These are phyloP conservation scores for Capsella bursapastoris DNA, from an alignment of 345 rosid species.

Conservation along the genomic window DNA sequence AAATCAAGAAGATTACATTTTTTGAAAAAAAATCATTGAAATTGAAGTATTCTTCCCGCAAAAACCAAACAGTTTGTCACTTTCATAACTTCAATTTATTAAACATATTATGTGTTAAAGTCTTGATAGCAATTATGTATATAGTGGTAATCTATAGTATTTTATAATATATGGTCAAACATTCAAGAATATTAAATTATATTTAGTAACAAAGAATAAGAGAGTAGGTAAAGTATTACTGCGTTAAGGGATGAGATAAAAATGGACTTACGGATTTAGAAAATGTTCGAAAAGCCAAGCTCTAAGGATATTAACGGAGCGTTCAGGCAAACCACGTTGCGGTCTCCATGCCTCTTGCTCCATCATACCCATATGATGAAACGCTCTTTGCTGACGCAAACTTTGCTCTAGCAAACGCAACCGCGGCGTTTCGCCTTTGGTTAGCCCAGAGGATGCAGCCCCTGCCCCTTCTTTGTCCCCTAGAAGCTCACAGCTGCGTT, in stretches of 20 bases:
- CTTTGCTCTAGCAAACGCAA: conserved; percentile 80
- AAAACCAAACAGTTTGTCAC: background rate
- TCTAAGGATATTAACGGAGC: conserved; percentile 92
- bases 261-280: conserved; percentile 85
- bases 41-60: background rate
- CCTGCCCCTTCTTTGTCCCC: conserved; percentile 79
- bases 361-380: conserved; percentile 95
- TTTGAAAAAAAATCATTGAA: no score
- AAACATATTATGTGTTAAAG: background rate
- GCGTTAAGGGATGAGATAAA: background rate
- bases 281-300: conserved; percentile 99
- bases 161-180: background rate
- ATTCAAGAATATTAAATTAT: background rate
- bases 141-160: conserved; percentile 1
- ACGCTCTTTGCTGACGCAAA: conserved; percentile 86
- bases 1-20: no score
- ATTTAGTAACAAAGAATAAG: background rate
- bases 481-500: conserved; percentile 77
- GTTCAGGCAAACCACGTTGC: conserved; percentile 94
- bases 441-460: conserved; percentile 65
- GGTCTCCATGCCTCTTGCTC: conserved; percentile 99
- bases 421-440: conserved; percentile 91
- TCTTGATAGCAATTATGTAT: conserved; percentile 1
- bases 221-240: conserved; percentile 11
- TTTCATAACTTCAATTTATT: conserved; percentile 2